Conservation (phyloP, 2,329 filamentous ascomycete genomes). For the Cytospora schulzeri region DNA sequence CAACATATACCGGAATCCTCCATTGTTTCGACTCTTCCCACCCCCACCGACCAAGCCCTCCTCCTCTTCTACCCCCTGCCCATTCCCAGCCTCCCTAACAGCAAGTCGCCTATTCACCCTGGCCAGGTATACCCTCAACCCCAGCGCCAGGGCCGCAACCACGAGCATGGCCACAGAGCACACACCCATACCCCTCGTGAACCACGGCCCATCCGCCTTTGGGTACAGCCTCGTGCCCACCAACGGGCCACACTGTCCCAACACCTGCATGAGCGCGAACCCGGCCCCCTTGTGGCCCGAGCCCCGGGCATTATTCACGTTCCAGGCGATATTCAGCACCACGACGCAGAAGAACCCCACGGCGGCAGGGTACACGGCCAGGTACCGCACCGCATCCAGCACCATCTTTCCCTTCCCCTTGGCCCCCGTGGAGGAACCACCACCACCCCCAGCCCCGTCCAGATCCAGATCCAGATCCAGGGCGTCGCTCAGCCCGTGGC, state of each 20-base stretch:
- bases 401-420: constrained; percentile 30
- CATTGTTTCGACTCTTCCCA: constrained; percentile 30
- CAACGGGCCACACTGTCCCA: constrained; percentile 79
- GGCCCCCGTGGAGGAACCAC: no score
- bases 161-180: constrained; percentile 65
- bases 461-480: no score
- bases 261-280: constrained; percentile 77
- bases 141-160: constrained; percentile 58
- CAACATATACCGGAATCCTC: constrained; percentile 51
- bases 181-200: constrained; percentile 61
- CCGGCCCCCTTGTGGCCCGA: constrained; percentile 72
- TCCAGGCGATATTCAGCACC: constrained; percentile 85
- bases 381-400: constrained; percentile 58
- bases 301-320: constrained; percentile 72
- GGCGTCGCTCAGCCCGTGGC: constrained; percentile 55
- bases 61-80: constrained; percentile 39
- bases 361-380: constrained; percentile 76
- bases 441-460: no score
- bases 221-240: constrained; percentile 70
- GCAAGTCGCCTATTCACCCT: constrained; percentile 53
- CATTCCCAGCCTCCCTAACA: constrained; percentile 38
- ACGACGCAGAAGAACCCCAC: constrained; percentile 83
- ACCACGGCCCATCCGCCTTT: constrained; percentile 60
- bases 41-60: constrained; percentile 43
- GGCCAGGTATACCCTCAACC: constrained; percentile 55